Conservation (phyloP, 805 yeast species). For the Candida lessepsii region DNA sequence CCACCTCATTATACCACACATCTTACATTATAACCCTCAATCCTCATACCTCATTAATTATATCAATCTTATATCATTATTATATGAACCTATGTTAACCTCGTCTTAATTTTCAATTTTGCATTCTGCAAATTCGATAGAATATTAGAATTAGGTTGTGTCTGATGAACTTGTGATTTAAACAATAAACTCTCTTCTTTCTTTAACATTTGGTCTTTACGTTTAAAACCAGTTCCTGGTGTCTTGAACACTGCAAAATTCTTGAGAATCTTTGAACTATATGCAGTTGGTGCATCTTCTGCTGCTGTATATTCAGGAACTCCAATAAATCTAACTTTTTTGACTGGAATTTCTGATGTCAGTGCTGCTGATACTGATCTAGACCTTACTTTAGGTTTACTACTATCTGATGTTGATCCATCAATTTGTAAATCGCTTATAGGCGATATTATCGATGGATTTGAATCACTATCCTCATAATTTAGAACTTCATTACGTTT, state of each 20-base stretch:
- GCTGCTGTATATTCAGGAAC: slow-evolving; percentile 51
- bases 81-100: slow-evolving; percentile 1
- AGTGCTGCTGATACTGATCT: slow-evolving; percentile 6
- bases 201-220: slow-evolving; percentile 37
- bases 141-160: background rate
- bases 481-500: slow-evolving; percentile 27
- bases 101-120: slow-evolving; percentile 8
- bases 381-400: slow-evolving; percentile 1
- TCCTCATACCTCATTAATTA: no score
- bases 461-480: slow-evolving; percentile 15
- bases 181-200: slow-evolving; percentile 41
- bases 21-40: no score
- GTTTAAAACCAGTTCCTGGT: slow-evolving; percentile 24
- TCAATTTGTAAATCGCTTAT: slow-evolving; percentile 1
- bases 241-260: slow-evolving; percentile 38
- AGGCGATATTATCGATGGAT: slow-evolving; percentile 9
- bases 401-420: background rate
- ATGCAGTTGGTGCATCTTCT: slow-evolving; percentile 54
- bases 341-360: slow-evolving; percentile 17
- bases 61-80: no score
- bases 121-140: slow-evolving; percentile 8
- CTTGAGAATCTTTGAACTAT: slow-evolving; percentile 33
- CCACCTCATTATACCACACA: no score
- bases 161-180: slow-evolving; percentile 14
- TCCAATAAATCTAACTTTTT: slow-evolving; percentile 52